phyloP scores from a whole-genome alignment of 345 rosid genomes.

The Boechera divaricarpa region DNA sequence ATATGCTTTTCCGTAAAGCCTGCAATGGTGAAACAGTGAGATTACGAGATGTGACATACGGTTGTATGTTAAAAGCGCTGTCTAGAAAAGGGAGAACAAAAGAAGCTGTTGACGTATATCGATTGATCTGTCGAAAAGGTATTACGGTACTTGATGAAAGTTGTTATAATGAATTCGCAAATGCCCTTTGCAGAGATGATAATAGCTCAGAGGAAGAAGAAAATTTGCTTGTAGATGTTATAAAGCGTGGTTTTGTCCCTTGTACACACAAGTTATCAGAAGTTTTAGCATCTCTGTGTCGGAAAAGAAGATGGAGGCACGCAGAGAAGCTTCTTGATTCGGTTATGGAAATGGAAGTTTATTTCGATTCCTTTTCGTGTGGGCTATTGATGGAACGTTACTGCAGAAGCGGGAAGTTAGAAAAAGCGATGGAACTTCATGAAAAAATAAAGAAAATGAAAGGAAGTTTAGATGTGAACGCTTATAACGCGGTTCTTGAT shows the following conservation, averaged over 20 bases:
- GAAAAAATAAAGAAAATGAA: slow-evolving; percentile 54
- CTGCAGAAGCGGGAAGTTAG: slow-evolving; percentile 53
- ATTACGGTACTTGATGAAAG: slow-evolving; percentile 46
- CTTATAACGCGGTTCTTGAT: slow-evolving; percentile 59
- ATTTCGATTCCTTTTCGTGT: slow-evolving; percentile 55
- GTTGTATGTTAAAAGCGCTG: slow-evolving; percentile 57
- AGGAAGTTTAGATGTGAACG: slow-evolving; percentile 54
- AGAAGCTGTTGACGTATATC: slow-evolving; percentile 57
- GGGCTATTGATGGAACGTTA: slow-evolving; percentile 57
- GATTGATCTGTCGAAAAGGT: slow-evolving; percentile 44
- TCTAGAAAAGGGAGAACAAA: slow-evolving; percentile 54
- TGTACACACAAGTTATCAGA: slow-evolving; percentile 51
- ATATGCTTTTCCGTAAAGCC: slow-evolving; percentile 61
- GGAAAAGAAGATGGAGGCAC: slow-evolving; percentile 53
- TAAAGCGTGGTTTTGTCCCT: slow-evolving; percentile 56
- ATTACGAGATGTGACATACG: slow-evolving; percentile 53
- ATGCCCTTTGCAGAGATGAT: slow-evolving; percentile 58
- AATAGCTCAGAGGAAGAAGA: slow-evolving; percentile 45
- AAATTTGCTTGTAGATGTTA: slow-evolving; percentile 54
- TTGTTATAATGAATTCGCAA: slow-evolving; percentile 52
- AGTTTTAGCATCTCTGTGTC: slow-evolving; percentile 52
- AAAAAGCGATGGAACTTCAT: slow-evolving; percentile 61
- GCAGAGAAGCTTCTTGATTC: slow-evolving; percentile 61
- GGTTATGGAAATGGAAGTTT: slow-evolving; percentile 57
- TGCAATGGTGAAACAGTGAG: slow-evolving; percentile 43